A percentile compares a stretch with the other conserved stretches of the same genome.
Evolutionary conservation across 2,329 filamentous ascomycete species (phyloP).

Genomic region (Tolypocladium inflatum): DNA sequence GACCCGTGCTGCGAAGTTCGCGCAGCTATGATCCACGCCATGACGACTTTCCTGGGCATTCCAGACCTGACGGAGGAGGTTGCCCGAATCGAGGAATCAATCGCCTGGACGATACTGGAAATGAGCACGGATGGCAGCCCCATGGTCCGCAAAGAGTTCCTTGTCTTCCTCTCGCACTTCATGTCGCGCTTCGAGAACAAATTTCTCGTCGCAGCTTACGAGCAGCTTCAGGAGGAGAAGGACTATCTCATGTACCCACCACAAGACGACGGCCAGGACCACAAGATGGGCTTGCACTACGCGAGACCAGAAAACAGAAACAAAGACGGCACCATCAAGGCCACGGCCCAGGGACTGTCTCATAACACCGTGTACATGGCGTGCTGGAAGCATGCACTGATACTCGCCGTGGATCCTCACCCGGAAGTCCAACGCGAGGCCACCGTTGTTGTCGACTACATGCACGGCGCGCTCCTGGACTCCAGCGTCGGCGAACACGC

Average conservation of each 20-base stretch:
- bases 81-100: slow-evolving; percentile 79
- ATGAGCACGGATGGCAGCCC: slow-evolving; percentile 93
- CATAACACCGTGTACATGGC: slow-evolving; percentile 87
- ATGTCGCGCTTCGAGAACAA: slow-evolving; percentile 85
- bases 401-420: slow-evolving; percentile 88
- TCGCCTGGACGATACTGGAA: slow-evolving; percentile 80
- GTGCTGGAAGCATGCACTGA: slow-evolving; percentile 87
- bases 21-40: slow-evolving; percentile 83
- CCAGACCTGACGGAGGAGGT: slow-evolving; percentile 87
- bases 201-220: slow-evolving; percentile 84
- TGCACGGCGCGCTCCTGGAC: slow-evolving; percentile 68
- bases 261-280: slow-evolving; percentile 43
- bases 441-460: slow-evolving; percentile 73
- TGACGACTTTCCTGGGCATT: slow-evolving; percentile 91
- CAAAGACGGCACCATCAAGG: slow-evolving; percentile 47
- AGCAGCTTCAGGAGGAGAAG: slow-evolving; percentile 79
- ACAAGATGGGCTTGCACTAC: slow-evolving; percentile 56
- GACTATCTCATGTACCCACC: slow-evolving; percentile 53
- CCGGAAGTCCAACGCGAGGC: slow-evolving; percentile 86
- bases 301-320: slow-evolving; percentile 45
- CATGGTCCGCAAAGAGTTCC: slow-evolving; percentile 84
- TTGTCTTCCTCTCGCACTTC: slow-evolving; percentile 91
- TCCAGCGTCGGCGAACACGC: slow-evolving; percentile 66
- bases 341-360: slow-evolving; percentile 51
- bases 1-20: slow-evolving; percentile 89